Conservation (phyloP, 768 basidiomycete genomes). For the Tephrocybe sp. region DNA sequence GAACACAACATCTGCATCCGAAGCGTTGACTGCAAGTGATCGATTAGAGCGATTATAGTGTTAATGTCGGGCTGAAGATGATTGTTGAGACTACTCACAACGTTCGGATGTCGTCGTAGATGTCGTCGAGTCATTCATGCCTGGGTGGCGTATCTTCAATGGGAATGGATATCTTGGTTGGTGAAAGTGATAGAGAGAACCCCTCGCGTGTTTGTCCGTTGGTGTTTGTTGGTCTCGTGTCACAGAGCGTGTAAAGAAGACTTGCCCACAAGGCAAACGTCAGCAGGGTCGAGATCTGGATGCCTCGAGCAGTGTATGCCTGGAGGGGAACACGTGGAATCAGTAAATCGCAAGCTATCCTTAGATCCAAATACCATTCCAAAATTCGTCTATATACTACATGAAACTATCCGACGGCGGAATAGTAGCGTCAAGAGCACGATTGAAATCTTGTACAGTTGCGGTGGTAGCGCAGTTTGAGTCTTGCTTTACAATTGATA, state of each 20-base stretch:
- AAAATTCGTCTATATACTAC: too few relatives aligned
- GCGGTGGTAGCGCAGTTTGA: too few relatives aligned
- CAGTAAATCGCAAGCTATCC: too few relatives aligned
- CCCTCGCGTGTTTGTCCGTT: background rate
- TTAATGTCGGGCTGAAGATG: background rate
- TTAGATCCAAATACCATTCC: too few relatives aligned
- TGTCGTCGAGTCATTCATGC: background rate
- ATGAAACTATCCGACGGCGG: background rate
- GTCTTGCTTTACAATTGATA: too few relatives aligned
- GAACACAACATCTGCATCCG: conserved; percentile 22
- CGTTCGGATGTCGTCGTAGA: background rate
- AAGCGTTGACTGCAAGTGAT: background rate
- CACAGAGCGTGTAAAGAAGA: conserved; percentile 12
- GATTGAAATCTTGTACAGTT: background rate
- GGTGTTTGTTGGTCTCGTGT: background rate
- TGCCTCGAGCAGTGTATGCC: too few relatives aligned
- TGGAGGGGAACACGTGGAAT: too few relatives aligned
- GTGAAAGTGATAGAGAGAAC: background rate
- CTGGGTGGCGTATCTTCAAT: background rate
- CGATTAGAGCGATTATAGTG: background rate
- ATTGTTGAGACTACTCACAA: background rate
- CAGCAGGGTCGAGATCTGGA: too few relatives aligned
- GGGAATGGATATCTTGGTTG: background rate
- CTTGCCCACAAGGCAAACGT: too few relatives aligned
- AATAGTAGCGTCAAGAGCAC: background rate